Evolutionary conservation across 192 early-diverging fungal genomes (phyloP).

Genomic region (Coemansia biformis): DNA sequence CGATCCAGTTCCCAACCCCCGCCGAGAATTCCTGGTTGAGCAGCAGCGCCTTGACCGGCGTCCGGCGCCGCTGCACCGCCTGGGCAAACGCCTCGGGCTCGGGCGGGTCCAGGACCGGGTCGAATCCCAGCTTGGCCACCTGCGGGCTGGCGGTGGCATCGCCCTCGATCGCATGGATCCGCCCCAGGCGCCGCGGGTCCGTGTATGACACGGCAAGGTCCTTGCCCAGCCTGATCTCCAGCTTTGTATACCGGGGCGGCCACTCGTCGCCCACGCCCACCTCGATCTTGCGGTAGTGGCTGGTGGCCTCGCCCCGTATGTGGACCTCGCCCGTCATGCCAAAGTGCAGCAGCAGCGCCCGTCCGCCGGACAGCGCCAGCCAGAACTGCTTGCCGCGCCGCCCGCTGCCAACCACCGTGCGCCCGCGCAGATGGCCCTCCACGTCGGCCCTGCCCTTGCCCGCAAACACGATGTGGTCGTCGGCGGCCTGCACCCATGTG

Average conservation of each 20-base stretch:
- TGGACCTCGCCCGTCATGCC: constrained; percentile 66
- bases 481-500: constrained; percentile 39
- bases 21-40: constrained; percentile 72
- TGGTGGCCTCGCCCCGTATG: constrained; percentile 13
- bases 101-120: constrained; percentile 62
- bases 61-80: constrained; percentile 30
- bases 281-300: constrained; percentile 23
- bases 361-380: constrained; percentile 23
- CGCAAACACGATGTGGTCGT: constrained; percentile 53
- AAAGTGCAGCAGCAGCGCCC: constrained; percentile 56
- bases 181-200: constrained; percentile 65
- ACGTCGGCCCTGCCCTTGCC: constrained; percentile 16
- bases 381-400: constrained; percentile 76
- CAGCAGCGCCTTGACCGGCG: constrained; percentile 68
- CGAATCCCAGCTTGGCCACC: constrained; percentile 69
- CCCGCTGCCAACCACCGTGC: constrained; percentile 56
- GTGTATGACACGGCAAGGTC: constrained; percentile 48
- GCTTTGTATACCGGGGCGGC: constrained; percentile 61
- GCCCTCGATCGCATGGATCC: constrained; percentile 56
- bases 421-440: constrained; percentile 32
- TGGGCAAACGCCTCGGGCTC: constrained; percentile 43
- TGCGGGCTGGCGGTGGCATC: constrained; percentile 49
- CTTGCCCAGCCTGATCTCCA: constrained; percentile 50
- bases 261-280: constrained; percentile 13
- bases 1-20: constrained; percentile 85